Conservation (phyloP, 1,284 basidiomycete species). For the Lentinula novae-zelandiae region DNA sequence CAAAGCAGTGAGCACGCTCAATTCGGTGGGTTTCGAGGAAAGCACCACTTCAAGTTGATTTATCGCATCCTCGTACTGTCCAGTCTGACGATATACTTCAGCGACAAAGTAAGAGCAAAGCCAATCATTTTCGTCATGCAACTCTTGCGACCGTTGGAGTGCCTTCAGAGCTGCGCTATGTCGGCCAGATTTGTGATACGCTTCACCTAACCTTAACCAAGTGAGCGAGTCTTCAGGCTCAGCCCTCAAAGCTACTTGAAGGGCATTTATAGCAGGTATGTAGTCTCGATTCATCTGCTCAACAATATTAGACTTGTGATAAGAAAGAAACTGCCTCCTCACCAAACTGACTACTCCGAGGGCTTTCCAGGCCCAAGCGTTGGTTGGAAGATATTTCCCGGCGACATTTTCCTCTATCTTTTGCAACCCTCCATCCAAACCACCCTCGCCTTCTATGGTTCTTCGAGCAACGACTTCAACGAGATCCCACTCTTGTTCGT, state of each 20-base stretch:
- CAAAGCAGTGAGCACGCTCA: constrained; percentile 73
- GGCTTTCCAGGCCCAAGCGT: constrained; percentile 99
- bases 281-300: constrained; percentile 73
- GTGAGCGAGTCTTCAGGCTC: constrained; percentile 74
- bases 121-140: constrained; percentile 73
- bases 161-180: constrained; percentile 91
- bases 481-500: constrained; percentile 93
- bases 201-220: constrained; percentile 92
- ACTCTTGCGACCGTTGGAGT: constrained; percentile 68
- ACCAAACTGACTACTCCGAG: constrained; percentile 92
- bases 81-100: constrained; percentile 81
- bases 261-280: constrained; percentile 76
- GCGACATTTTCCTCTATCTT: constrained; percentile 41
- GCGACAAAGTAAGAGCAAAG: constrained; percentile 82
- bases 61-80: constrained; percentile 76
- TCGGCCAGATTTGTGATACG: constrained; percentile 85
- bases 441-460: constrained; percentile 91
- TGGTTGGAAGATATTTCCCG: constrained; percentile 67
- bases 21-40: constrained; percentile 52
- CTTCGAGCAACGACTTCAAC: constrained; percentile 91
- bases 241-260: constrained; percentile 86
- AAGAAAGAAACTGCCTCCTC: constrained; percentile 26
- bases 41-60: constrained; percentile 62
- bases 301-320: constrained; percentile 6
- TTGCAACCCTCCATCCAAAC: constrained; percentile 58